Base-by-base conservation (phyloP, 495 filamentous ascomycete genomes). In the Physcia stellaris region DNA sequence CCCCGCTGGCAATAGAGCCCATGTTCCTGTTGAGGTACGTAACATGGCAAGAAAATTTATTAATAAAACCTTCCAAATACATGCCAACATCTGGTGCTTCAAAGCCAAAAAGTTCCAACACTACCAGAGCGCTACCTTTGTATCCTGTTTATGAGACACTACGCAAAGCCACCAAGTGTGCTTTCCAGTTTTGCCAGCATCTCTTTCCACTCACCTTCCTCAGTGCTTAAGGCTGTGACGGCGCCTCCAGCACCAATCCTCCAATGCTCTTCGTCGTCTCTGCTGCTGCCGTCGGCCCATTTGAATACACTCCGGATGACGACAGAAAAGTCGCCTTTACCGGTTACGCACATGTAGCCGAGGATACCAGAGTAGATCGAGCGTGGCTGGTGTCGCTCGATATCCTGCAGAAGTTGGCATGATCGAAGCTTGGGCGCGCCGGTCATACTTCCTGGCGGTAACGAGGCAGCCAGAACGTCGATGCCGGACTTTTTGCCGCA, bases 401-500 rank as follows among this genome's bases (percentile, higher is more conserved):
- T 68, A 0, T 55, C 52, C 36, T 65, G 57, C 28, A 96, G 64
- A 31, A 95, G 67, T 68, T 93, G 75, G 53, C 88, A 94, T 26
- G 76, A 83, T 16, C 88, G 72, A 50, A 82, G 82, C 63, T 96
- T 96, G 0, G 88, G 88, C 4, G 88, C 88, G 12, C 88, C 88
- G 2, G 88, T 96, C 88, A 96, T 96, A 32, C 75, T 83, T 0
- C 90, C 90, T 0, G 90, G 86, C 0, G 88, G 90, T 3, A 98
- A 64, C 26, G 72, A 79, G 2, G 71, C 66, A 6, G 84, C 77
- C 0, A 96, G 67, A 17, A 86, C 80, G 23, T 87, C 80, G 33
- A 90, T 62, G 9, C 83, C 85, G 0, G 68, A 69, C 21, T 68
- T 62, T 4, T 16, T 7, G 17, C 17, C 2, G 16, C 0, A 2